Conservation (phyloP, 306 rosid genomes). For the Cicer judaicum region DNA sequence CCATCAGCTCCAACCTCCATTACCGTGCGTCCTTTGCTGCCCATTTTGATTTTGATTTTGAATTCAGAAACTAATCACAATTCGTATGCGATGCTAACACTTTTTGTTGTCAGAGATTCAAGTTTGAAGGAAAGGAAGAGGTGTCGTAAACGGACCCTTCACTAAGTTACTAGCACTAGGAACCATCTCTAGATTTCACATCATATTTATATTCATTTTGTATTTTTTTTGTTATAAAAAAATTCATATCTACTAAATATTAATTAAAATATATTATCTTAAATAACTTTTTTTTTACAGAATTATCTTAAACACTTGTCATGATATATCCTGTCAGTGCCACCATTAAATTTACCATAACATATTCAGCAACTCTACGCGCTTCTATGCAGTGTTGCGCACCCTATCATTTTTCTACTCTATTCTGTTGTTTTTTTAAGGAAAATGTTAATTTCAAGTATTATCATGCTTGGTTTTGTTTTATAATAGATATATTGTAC, state of each 20-base stretch:
- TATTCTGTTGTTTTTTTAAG: too few species aligned
- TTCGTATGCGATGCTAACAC: conserved; percentile 33
- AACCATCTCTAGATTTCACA: not conserved
- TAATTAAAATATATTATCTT: not conserved
- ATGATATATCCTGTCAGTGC: not conserved
- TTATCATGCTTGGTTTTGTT: too few species aligned
- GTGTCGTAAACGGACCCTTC: conserved; percentile 41
- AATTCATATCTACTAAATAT: not conserved
- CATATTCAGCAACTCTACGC: not conserved
- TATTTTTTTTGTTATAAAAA: not conserved
- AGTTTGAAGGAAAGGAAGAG: conserved; percentile 7
- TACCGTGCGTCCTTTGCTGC: conserved; percentile 58
- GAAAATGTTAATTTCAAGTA: too few species aligned
- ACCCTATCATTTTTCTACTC: not conserved
- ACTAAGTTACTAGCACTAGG: not conserved
- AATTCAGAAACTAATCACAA: conserved; percentile 48
- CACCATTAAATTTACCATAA: not conserved
- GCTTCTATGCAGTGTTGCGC: not conserved
- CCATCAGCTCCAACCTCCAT: conserved; percentile 92
- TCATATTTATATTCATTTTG: not conserved
- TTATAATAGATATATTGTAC: too few species aligned
- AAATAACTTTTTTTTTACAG: not conserved
- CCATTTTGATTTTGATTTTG: conserved; percentile 50
- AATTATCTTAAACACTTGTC: not conserved
- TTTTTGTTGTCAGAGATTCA: conserved; percentile 6